These are phyloP conservation scores for Starmera dryadoides DNA, from an alignment of 805 yeast genomes.

Conservation along the genomic window DNA sequence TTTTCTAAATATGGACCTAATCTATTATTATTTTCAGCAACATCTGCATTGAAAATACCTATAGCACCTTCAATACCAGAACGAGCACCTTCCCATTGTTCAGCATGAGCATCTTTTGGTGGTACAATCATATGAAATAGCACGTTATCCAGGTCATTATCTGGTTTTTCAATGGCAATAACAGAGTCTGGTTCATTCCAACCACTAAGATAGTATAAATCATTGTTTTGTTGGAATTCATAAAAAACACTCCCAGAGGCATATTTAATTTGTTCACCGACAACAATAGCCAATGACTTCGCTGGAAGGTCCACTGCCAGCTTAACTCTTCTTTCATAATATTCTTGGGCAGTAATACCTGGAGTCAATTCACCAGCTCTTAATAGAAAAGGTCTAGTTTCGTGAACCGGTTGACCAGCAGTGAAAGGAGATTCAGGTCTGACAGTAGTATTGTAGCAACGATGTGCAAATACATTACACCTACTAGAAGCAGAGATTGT, in stretches of 20 bases:
- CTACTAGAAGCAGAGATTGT: too few species aligned
- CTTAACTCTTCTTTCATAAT: slow-evolving; percentile 59
- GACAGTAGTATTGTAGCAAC: neutral
- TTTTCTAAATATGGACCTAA: slow-evolving; percentile 36
- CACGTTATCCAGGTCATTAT: slow-evolving; percentile 42
- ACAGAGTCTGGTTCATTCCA: slow-evolving; percentile 87
- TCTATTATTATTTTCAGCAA: slow-evolving; percentile 43
- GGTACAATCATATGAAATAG: slow-evolving; percentile 79
- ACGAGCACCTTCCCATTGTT: slow-evolving; percentile 93
- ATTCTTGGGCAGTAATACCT: slow-evolving; percentile 80
- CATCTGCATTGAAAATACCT: slow-evolving; percentile 85
- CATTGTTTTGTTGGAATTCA: slow-evolving; percentile 88
- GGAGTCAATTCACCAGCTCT: slow-evolving; percentile 79
- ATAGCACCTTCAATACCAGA: slow-evolving; percentile 80
- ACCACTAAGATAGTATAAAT: slow-evolving; percentile 81
- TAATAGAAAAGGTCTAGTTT: slow-evolving; percentile 74
- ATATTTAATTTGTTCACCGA: slow-evolving; percentile 65
- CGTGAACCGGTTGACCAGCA: slow-evolving; percentile 83
- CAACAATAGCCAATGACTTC: slow-evolving; percentile 62
- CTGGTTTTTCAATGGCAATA: slow-evolving; percentile 56
- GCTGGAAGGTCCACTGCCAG: slow-evolving; percentile 53
- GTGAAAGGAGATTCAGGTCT: slow-evolving; percentile 23
- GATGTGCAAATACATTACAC: neutral
- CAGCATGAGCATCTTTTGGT: slow-evolving; percentile 67
- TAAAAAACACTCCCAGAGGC: slow-evolving; percentile 90